Conservation (phyloP, 169 alveolate species). For the Plasmodium sp. region DNA sequence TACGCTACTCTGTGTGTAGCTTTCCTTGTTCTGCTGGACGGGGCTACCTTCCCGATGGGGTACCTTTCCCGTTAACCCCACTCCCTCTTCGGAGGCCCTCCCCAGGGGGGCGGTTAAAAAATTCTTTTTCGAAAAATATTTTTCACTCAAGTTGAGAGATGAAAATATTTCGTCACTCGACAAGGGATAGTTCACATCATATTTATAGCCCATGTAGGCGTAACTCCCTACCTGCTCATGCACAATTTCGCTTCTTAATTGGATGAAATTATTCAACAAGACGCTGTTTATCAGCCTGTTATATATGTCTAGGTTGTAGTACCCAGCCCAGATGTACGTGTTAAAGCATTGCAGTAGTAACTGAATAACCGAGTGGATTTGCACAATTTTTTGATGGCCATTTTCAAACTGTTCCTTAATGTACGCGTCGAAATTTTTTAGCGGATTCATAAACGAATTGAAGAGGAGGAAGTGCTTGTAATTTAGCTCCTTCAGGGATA, state of each 20-base stretch:
- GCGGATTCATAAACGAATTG: slow-evolving; percentile 80
- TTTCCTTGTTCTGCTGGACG: background rate
- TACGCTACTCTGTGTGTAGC: background rate
- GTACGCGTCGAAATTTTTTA: slow-evolving; percentile 66
- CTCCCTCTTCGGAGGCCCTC: background rate
- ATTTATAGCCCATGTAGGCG: slow-evolving; percentile 32
- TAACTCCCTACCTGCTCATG: slow-evolving; percentile 43
- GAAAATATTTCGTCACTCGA: slow-evolving; percentile 10
- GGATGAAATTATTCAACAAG: slow-evolving; percentile 48
- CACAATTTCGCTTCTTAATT: background rate
- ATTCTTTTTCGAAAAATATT: background rate
- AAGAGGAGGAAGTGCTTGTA: slow-evolving; percentile 79
- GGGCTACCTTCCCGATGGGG: background rate
- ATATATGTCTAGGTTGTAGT: slow-evolving; percentile 63
- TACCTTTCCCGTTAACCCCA: background rate
- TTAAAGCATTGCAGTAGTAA: slow-evolving; percentile 57
- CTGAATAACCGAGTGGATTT: slow-evolving; percentile 19
- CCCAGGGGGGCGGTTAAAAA: background rate
- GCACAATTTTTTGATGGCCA: slow-evolving; percentile 1
- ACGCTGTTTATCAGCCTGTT: slow-evolving; percentile 52
- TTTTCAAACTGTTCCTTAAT: slow-evolving; percentile 61
- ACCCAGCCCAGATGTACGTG: slow-evolving; percentile 74
- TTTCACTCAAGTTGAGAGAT: slow-evolving; percentile 8
- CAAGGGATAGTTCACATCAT: slow-evolving; percentile 58
- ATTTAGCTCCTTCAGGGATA: slow-evolving; percentile 79